Evolutionary conservation across 2,329 filamentous ascomycete species (phyloP).

Genomic region (Fusarium tjaetaba): DNA sequence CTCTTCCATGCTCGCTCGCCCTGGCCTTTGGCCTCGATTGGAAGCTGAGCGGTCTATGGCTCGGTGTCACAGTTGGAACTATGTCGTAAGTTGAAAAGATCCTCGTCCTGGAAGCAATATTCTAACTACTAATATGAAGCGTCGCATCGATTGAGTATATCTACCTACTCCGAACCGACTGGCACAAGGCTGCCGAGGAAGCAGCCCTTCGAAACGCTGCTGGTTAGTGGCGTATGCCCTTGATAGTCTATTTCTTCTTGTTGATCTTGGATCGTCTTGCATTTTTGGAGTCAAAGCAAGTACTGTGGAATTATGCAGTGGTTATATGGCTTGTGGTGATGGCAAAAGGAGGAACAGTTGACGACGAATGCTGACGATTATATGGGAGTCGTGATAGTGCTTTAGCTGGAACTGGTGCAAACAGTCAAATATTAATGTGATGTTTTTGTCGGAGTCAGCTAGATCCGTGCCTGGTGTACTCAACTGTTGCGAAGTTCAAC

Average conservation of each 20-base stretch:
- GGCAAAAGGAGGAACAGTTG: background rate
- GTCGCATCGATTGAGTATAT: constrained; percentile 64
- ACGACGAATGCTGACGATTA: background rate
- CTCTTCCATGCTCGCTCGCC: constrained; percentile 83
- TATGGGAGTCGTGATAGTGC: background rate
- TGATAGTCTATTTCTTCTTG: too few relatives aligned
- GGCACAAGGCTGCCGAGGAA: constrained; percentile 63
- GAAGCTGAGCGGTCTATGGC: constrained; percentile 85
- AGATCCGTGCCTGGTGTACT: background rate
- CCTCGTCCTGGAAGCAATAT: background rate
- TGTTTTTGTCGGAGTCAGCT: background rate
- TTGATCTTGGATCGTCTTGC: background rate
- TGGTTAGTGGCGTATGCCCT: constrained; percentile 43
- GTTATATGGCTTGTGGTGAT: background rate
- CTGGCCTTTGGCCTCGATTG: constrained; percentile 80
- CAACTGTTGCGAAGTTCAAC: background rate
- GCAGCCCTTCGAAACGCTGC: constrained; percentile 62
- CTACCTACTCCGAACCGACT: constrained; percentile 63
- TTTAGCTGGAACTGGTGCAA: background rate
- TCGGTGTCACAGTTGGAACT: constrained; percentile 78
- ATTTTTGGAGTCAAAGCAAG: background rate
- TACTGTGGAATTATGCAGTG: background rate
- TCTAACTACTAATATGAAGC: constrained; percentile 49
- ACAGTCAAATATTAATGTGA: background rate
- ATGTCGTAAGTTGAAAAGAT: constrained; percentile 58